Base-by-base conservation (phyloP, 352 stramenopile genomes). In the Phytophthora vignae region DNA sequence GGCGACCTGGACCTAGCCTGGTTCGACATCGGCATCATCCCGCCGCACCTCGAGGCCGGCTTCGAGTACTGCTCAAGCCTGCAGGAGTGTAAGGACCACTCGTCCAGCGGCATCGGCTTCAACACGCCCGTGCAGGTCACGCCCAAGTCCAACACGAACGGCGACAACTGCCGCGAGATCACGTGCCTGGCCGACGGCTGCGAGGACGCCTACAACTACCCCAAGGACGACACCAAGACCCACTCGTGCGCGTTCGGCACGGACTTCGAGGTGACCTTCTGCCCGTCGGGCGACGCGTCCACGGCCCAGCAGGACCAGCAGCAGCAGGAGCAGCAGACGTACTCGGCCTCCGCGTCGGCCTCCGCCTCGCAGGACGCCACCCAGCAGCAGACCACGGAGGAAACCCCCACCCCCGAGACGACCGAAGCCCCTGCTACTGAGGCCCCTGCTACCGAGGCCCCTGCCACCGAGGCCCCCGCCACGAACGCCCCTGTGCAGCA, bases 11-110 rank as follows among this genome's bases (percentile, higher is more conserved):
- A 80, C 57, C 53, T 90, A 42, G 73, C 75, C n/a, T 95, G 84
- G 83, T 91, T 74, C 54, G 84, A 95, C 69, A 78, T 93, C 60
- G 88, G 84, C 66, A 82, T 91, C 69, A 93, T 93, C 57, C 87
- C 87, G 42, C 71, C 87, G 19, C 71, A 64, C 14, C 79, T 91
- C 46, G 68, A 90, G 33, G 52, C 79, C 14, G 85, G 73, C 22
- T 77, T 77, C 57, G 83, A 90, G 76, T 90, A 77, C 65, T 95
- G 87, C 79, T 61, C 55, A 9, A 90, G 79, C 42, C 74, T 92
- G 9, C 73, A 83, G 22, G 83, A 93, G 55, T 95, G 87, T 74
- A 89, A 91, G 78, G 60, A 71, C 40, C 69, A 88, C 71, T 92
- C 85, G 7, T 42, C 78, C 14, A 79, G 73, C 14, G 78, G 77